Percentiles rank a stretch among this genome's conserved stretches.
Evolutionary conservation across 441 rosid species (phyloP).

Genomic region (Adansonia gregorii): DNA sequence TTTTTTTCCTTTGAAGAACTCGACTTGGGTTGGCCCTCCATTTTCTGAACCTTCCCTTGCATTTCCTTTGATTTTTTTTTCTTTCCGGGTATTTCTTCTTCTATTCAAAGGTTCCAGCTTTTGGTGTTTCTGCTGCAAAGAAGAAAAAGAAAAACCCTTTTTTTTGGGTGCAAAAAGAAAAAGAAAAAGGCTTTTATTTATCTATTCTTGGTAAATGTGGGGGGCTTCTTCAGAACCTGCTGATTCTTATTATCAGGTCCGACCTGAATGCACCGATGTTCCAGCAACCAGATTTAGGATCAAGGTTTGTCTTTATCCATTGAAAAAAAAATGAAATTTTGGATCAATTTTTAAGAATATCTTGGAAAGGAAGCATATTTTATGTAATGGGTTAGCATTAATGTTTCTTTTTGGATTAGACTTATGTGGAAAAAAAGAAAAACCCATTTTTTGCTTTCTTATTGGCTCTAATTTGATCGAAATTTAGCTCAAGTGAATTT

Average conservation of each 20-base stretch:
- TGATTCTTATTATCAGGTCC: constrained; percentile 86
- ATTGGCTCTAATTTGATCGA: constrained; percentile 9
- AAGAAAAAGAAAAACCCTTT: not conserved
- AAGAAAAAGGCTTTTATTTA: not conserved
- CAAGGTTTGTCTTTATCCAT: constrained; percentile 54
- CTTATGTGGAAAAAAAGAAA: too few species aligned
- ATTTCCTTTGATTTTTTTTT: constrained; percentile 12
- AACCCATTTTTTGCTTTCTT: not conserved
- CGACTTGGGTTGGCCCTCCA: constrained; percentile 10
- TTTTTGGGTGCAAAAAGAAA: constrained; percentile 1
- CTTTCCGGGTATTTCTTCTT: not conserved
- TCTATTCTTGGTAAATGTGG: constrained; percentile 56
- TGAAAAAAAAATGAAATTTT: not conserved
- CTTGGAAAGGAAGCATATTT: constrained; percentile 5
- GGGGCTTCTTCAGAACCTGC: constrained; percentile 62
- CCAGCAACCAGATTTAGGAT: constrained; percentile 83
- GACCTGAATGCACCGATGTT: constrained; percentile 88
- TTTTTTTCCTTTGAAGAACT: constrained; percentile 8
- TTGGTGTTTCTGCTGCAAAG: not conserved
- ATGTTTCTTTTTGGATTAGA: not conserved
- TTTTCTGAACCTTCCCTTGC: not conserved
- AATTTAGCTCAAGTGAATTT: not conserved
- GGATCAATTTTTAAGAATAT: constrained; percentile 21
- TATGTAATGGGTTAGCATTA: not conserved
- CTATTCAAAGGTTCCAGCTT: constrained; percentile 1